Evolutionary conservation across 768 basidiomycete species (phyloP), one percentile per base, ranked within the genome.

Genomic region (Suillus americanus): DNA sequence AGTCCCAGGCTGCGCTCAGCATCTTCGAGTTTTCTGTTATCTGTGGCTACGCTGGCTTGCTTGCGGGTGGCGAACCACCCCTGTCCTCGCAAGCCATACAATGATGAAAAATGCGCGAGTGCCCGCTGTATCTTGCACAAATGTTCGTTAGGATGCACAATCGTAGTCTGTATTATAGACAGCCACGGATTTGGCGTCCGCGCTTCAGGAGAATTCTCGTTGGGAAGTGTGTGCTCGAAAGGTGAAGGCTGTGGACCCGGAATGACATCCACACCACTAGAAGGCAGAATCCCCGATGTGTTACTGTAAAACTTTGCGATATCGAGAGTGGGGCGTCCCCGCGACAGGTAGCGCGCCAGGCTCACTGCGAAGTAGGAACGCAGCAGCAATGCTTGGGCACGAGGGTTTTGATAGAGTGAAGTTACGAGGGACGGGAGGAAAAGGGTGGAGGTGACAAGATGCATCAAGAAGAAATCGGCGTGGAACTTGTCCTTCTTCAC

Each of bases 391-490:
- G 70, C 68, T 30, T 71, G 65, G 72, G 71, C 72, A 43, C 10
- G 45, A 7, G 67, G 69, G 23, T 61, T 68, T 60, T 66, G 70
- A 67, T 61, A 67, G 59, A 85, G 73, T 40, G 68, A 68, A 0
- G 79, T 79, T 40, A 82, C 68, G 50, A 86, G 63, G 1, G 88
- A 83, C 0, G 85, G 79, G 33, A 89, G 70, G 78, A 90, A 89
- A 25, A 89, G 69, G 4, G 85, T 79, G 5, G 89, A 89, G 0
- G 90, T 92, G 45, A 90, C 82, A 5, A 91, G 77, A 69, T 91
- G 90, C 82, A 89, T 86, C 23, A 89, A 66, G 77, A 86, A 84
- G 77, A 91, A 91, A 68, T 91, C 87, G 1, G 85, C 86, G 41
- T 83, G 84, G 78, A 89, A 88, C 83, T 54, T 63, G 30, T 66